Evolutionary conservation across 2,329 filamentous ascomycete genomes (phyloP), one percentile per base, ranked within the genome.

Genomic region (Ophiognomonia clavigignenti-juglandacearum): DNA sequence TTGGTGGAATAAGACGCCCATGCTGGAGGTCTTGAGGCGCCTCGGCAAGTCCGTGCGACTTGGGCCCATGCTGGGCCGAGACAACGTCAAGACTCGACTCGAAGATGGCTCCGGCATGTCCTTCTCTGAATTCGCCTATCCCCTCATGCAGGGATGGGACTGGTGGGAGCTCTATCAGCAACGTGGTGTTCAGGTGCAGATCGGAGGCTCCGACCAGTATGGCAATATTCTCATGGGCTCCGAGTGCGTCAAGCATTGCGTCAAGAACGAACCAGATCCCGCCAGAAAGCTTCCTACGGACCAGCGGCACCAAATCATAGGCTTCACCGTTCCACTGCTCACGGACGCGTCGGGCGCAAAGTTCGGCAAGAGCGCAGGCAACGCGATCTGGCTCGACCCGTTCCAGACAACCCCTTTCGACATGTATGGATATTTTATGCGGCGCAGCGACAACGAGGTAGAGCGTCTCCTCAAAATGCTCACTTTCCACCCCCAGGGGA

Each of bases 181-280:
- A 39, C 73, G 75, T 20, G 77, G 77, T 39, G 75, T 90, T 9
- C 85, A 91, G 61, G 78, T 97, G 62, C 90, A 98, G 67, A 88
- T 98, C 43, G 93, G 93, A 48, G 93, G 93, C 32, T 90, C 90
- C 6, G 93, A 98, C 62, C 93, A 98, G 68, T 97, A 85, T 62
- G 93, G 93, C 53, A 98, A 98, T 67, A 97, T 98, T 54, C 78
- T 95, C 23, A 83, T 91, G 11, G 93, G 93, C 40, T 85, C 93
- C 60, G 88, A 96, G 51, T 80, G 86, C 3, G 78, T 97, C 58
- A 92, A 91, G 64, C 74, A 83, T 45, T 82, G 92, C 36, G 78
- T 84, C 45, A 75, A 77, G 35, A 70, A 66, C 39, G 75, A 83
- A 50, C 70, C 75, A 27, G 63, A 78, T 39, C 71, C 70, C 1